Evolutionary conservation across 306 rosid genomes (phyloP).

Genomic region (cucumber (Cucumis sativus)): Cucumber_9930_V3 NC_026658.2:16321001-16321500

Average conservation of each 20-base stretch:
- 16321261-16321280: slow-evolving; percentile 18
- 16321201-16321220: slow-evolving; percentile 77
- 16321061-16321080: slow-evolving; percentile 24
- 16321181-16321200: slow-evolving; percentile 54
- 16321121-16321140: slow-evolving; percentile 55
- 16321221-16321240: slow-evolving; percentile 35
- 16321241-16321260: slow-evolving; percentile 23
- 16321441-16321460: background rate
- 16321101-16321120: slow-evolving; percentile 48
- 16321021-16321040: slow-evolving; percentile 17
- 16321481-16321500: background rate
- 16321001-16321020: slow-evolving; percentile 16
- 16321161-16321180: slow-evolving; percentile 84
- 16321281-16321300: background rate
- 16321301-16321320: background rate
- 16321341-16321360: slow-evolving; percentile 22
- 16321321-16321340: slow-evolving; percentile 12
- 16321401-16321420: background rate
- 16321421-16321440: background rate
- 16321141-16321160: slow-evolving; percentile 93
- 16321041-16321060: slow-evolving; percentile 22
- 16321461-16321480: background rate
- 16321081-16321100: slow-evolving; percentile 49
- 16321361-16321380: slow-evolving; percentile 6
- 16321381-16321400: background rate